These are phyloP conservation scores for Solanum paucissectum DNA, from an alignment of 257 asterid species.

Conservation along the genomic window DNA sequence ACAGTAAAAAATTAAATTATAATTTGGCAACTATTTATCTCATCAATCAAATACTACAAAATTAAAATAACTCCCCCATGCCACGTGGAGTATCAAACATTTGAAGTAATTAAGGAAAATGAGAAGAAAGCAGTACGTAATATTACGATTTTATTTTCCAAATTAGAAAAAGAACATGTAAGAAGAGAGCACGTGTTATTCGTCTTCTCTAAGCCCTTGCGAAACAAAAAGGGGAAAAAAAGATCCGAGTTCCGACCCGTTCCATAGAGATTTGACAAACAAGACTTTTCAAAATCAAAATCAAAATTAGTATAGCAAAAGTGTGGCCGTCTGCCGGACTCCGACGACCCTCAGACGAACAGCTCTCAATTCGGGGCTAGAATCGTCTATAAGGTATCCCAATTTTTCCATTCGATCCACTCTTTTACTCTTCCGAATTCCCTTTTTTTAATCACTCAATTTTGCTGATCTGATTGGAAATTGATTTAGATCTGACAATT, in stretches of 20 bases:
- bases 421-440: not conserved
- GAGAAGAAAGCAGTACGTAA: not conserved
- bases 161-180: not conserved
- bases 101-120: not conserved
- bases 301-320: not conserved
- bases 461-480: not conserved
- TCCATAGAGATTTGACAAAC: not conserved
- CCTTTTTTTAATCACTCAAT: not conserved
- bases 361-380: not conserved
- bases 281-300: not conserved
- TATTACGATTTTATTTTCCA: not conserved
- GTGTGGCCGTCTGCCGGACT: not conserved
- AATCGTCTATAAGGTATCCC: not conserved
- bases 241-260: not conserved
- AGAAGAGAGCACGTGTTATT: not conserved
- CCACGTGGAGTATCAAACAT: too few relatives aligned
- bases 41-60: too few relatives aligned
- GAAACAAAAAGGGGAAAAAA: not conserved
- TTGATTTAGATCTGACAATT: slow-evolving; percentile 1
- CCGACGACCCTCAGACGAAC: not conserved
- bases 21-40: not conserved
- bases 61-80: not conserved
- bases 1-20: not conserved
- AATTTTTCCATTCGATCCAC: not conserved
- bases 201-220: not conserved